Evolutionary conservation across 2,329 filamentous ascomycete species (phyloP), one percentile per base, ranked within the genome.

Genomic region (Colletotrichum lini): DNA sequence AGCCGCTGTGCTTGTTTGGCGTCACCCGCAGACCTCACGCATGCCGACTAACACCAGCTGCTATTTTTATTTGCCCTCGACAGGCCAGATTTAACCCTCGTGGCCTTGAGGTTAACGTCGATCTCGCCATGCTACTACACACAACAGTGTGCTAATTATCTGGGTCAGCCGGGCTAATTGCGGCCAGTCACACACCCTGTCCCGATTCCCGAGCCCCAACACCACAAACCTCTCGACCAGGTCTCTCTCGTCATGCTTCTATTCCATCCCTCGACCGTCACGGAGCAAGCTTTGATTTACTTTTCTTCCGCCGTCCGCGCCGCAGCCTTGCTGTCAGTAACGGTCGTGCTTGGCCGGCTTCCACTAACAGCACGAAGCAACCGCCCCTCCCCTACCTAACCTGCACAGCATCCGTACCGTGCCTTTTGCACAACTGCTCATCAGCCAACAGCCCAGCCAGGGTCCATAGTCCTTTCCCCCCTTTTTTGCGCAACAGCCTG

Each of bases 21-120:
- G 54, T 73, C 67, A 60, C 73, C 63, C 54, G 73, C 73, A 74
- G 65, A 38, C 30, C 63, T 60, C 62, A 52, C 40, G 62, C 61
- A 64, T 13, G 44, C 23, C 50, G 26, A 54, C 67, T 74, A 73
- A 70, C 67, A 72, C 30, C 56, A 16, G 50, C 57, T 61, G 74
- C 79, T 82, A 81, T 81, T 82, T 80, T 80, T 81, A 78, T 77
- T 79, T 78, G 76, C 38, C 74, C 73, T 77, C 78, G 66, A 64
- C 75, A 38, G 53, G 65, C 70, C 42, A 23, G n/a, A 66, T 53
- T 66, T 66, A 58, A 47, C 70, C 72, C 72, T 60, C 58, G 49
- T 54, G 23, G 30, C 52, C 35, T 13, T 38, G 23, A 67, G 47
- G 50, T 65, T 64, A 49, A 61, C 47, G 54, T 49, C 18, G n/a